Evolutionary conservation across 1,284 basidiomycete genomes (phyloP).

Genomic region (Hemileia vastatrix): DNA sequence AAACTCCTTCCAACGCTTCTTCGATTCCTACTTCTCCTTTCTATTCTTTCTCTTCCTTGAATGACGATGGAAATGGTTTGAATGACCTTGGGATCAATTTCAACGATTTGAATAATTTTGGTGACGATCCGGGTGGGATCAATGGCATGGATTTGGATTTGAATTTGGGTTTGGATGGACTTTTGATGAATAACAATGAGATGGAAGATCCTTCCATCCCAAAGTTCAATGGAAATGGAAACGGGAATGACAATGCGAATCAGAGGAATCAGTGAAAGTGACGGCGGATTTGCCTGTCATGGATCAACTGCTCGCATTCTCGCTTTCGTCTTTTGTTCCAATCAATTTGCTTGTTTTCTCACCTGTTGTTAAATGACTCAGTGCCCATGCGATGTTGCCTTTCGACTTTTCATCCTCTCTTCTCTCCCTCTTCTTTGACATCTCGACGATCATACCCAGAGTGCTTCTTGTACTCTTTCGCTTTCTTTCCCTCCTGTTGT

Average conservation of each 20-base stretch:
- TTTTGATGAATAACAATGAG: background rate
- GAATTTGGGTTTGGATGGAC: background rate
- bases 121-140: no score
- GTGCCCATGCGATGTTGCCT: no score
- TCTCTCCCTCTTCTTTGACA: no score
- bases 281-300: no score
- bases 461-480: no score
- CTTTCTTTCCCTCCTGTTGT: no score
- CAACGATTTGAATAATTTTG: background rate
- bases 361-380: no score
- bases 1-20: background rate
- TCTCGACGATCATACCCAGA: no score
- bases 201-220: background rate
- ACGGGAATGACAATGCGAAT: background rate
- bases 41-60: background rate
- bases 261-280: background rate
- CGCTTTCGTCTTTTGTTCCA: no score
- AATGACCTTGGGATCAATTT: background rate
- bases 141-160: background rate
- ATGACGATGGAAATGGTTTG: background rate
- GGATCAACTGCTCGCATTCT: no score
- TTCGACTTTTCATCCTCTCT: no score
- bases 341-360: no score
- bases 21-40: background rate
- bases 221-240: background rate